These are phyloP conservation scores for Clohesyomyces aquaticus DNA, from an alignment of 495 filamentous ascomycete species.

Conservation along the genomic window DNA sequence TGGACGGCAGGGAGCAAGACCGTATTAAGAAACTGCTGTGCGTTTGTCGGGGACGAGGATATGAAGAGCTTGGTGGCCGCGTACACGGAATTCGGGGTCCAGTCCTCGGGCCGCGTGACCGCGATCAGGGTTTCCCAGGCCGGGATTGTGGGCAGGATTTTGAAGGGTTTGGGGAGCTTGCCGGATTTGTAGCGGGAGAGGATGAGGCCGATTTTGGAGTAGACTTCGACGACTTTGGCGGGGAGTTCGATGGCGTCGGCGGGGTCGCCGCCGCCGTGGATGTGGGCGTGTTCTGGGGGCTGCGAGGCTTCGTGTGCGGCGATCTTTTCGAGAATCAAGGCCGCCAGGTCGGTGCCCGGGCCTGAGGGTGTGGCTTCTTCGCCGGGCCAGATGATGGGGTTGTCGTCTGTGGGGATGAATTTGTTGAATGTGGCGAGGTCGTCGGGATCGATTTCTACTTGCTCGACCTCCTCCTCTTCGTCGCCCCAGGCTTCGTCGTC, in stretches of 20 bases:
- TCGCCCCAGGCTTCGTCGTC: conserved; percentile 62
- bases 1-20: conserved; percentile 86
- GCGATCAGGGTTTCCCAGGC: conserved; percentile 86
- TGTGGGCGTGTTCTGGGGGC: conserved; percentile 5
- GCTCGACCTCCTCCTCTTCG: conserved; percentile 74
- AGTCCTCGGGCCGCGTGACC: conserved; percentile 77
- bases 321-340: conserved; percentile 91
- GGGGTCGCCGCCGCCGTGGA: conserved; percentile 40
- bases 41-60: conserved; percentile 72
- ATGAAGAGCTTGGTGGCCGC: conserved; percentile 89
- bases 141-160: conserved; percentile 88
- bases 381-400: conserved; percentile 48
- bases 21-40: conserved; percentile 77
- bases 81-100: conserved; percentile 86
- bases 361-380: conserved; percentile 40
- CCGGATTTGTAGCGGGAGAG: conserved; percentile 93
- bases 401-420: conserved; percentile 68
- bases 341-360: conserved; percentile 76
- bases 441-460: conserved; percentile 84
- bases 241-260: conserved; percentile 86
- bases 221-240: conserved; percentile 91
- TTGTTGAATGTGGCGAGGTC: conserved; percentile 89
- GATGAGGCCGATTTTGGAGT: conserved; percentile 87
- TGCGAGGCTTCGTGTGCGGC: conserved; percentile 79
- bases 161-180: conserved; percentile 94